A percentile compares a stretch with the other conserved stretches of the same genome.
Conservation (phyloP, 257 asterid species). For the Galeopsis tetrahit region DNA sequence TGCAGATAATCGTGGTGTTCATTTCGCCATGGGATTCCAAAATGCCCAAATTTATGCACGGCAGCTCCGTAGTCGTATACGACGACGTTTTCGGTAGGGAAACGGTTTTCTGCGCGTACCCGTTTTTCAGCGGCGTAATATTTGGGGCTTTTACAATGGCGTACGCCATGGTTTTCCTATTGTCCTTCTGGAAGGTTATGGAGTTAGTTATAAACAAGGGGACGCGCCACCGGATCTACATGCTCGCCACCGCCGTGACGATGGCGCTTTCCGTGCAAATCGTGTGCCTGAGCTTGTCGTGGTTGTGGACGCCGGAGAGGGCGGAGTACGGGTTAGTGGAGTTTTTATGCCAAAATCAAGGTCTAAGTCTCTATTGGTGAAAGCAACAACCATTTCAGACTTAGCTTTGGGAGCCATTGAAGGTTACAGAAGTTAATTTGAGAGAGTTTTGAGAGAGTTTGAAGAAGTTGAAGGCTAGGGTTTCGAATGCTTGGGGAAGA, state of each 20-base stretch:
- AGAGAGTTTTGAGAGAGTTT: too few species aligned
- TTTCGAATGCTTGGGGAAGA: too few species aligned
- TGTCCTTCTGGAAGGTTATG: slow-evolving; percentile 71
- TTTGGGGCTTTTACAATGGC: slow-evolving; percentile 56
- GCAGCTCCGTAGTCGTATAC: slow-evolving; percentile 39
- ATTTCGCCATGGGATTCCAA: slow-evolving; percentile 47
- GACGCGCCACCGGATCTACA: slow-evolving; percentile 55
- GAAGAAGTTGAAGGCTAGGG: too few species aligned
- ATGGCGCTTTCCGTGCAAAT: slow-evolving; percentile 64
- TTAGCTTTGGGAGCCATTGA: too few species aligned
- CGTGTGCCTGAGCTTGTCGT: slow-evolving; percentile 52
- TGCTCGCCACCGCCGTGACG: slow-evolving; percentile 59
- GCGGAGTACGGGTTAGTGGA: slow-evolving; percentile 42
- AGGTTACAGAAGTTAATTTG: too few species aligned
- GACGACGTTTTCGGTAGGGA: slow-evolving; percentile 43
- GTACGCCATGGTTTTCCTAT: slow-evolving; percentile 54
- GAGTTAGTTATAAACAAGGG: slow-evolving; percentile 70
- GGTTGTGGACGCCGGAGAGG: slow-evolving; percentile 59
- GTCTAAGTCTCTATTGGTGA: too few species aligned
- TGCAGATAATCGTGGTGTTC: slow-evolving; percentile 53
- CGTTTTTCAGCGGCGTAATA: slow-evolving; percentile 57
- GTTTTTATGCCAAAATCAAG: too few species aligned
- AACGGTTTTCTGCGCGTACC: slow-evolving; percentile 64
- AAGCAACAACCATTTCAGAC: too few species aligned
- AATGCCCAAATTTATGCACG: slow-evolving; percentile 55